Percentiles rank a stretch among this genome's conserved stretches.
Evolutionary conservation across 257 asterid species (phyloP).

Genomic region (Gynochthodes officinalis): DNA sequence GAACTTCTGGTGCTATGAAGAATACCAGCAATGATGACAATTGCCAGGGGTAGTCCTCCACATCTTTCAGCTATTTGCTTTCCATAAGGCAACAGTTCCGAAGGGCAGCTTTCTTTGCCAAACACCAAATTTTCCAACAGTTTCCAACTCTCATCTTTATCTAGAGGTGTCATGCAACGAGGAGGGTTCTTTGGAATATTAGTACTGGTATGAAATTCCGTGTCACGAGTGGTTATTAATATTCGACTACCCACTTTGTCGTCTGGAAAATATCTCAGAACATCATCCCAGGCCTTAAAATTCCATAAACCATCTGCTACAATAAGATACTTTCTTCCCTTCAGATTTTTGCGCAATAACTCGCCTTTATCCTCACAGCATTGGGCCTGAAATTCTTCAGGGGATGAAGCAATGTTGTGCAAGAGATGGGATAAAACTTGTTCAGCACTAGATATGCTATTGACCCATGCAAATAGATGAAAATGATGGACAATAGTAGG

Average conservation of each 20-base stretch:
- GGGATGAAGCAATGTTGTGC: not conserved
- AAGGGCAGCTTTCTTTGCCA: not conserved
- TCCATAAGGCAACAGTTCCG: not conserved
- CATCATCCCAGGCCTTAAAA: not conserved
- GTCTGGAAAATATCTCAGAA: not conserved
- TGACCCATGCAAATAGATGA: not conserved
- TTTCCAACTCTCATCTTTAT: constrained; percentile 3
- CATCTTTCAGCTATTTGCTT: constrained; percentile 4
- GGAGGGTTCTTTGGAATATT: not conserved
- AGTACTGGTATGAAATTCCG: not conserved
- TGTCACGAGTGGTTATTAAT: not conserved
- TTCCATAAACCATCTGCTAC: constrained; percentile 9
- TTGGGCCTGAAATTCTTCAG: not conserved
- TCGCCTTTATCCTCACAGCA: not conserved
- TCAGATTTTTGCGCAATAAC: not conserved
- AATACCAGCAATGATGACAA: constrained; percentile 18
- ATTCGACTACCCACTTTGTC: constrained; percentile 11
- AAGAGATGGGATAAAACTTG: not conserved
- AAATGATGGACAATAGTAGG: not conserved
- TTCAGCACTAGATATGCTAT: not conserved
- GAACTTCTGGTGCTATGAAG: not conserved
- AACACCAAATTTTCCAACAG: not conserved
- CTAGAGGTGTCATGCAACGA: constrained; percentile 2
- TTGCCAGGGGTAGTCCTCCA: constrained; percentile 12
- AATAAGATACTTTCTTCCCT: constrained; percentile 3